Conservation (phyloP, 2,329 filamentous ascomycete genomes). For the Kalaharituber pfeilii region DNA sequence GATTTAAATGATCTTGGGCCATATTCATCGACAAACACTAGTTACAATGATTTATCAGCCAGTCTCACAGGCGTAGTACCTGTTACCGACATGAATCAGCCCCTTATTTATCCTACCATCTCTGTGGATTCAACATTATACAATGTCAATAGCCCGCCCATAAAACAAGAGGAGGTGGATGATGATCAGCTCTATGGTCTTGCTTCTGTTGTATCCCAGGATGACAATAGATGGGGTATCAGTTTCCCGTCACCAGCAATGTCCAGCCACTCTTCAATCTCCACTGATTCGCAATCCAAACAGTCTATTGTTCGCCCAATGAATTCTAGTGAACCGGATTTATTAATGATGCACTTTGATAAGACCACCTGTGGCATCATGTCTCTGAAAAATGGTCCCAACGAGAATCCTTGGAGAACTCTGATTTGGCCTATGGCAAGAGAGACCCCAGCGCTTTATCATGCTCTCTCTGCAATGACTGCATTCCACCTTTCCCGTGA, state of each 20-base stretch:
- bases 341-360: constrained; percentile 46
- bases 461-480: constrained; percentile 51
- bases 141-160: constrained; percentile 3
- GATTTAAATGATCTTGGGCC: neutral
- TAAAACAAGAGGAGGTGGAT: constrained; percentile 20
- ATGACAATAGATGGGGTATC: constrained; percentile 12
- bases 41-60: neutral
- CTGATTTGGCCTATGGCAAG: constrained; percentile 51
- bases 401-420: constrained; percentile 55
- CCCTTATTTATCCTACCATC: neutral
- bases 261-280: constrained; percentile 5
- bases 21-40: neutral
- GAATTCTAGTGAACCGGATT: constrained; percentile 38
- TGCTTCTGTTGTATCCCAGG: neutral
- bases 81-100: neutral
- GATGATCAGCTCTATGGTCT: constrained; percentile 23
- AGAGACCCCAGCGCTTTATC: constrained; percentile 46
- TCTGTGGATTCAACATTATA: neutral
- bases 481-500: constrained; percentile 49
- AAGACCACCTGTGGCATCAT: constrained; percentile 51
- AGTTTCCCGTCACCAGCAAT: constrained; percentile 12
- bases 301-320: constrained; percentile 30
- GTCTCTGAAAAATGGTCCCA: constrained; percentile 50
- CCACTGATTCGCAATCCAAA: constrained; percentile 15
- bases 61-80: neutral